Evolutionary conservation across 2,329 filamentous ascomycete species (phyloP).

Genomic region (Cytospora paraplurivora): DNA sequence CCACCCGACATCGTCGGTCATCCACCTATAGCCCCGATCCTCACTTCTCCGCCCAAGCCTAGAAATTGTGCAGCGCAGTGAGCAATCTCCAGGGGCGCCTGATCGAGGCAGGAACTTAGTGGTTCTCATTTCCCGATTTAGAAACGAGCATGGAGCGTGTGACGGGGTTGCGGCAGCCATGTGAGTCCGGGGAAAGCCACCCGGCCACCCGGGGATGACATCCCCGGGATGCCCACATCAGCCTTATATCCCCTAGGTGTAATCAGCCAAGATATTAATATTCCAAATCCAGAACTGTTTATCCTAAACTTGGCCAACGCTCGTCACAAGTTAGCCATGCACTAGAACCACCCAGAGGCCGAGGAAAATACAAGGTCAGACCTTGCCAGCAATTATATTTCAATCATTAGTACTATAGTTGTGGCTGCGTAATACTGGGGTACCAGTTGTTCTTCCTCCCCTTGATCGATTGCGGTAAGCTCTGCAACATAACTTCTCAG

Average conservation of each 20-base stretch:
- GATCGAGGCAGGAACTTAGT: neutral
- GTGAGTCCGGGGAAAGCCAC: neutral
- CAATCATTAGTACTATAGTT: neutral
- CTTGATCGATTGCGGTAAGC: neutral
- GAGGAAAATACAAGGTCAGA: neutral
- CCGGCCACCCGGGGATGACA: neutral
- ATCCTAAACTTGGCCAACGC: too few species aligned
- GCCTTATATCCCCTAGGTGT: neutral
- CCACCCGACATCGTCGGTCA: too few species aligned
- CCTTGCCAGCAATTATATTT: neutral
- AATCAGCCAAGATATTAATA: neutral
- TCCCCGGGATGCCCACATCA: neutral
- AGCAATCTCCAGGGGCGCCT: neutral
- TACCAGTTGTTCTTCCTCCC: neutral
- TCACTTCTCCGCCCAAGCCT: neutral
- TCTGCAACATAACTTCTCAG: neutral
- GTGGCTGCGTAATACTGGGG: neutral
- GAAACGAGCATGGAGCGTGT: neutral
- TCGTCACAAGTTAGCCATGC: too few species aligned
- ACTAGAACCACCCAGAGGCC: too few species aligned
- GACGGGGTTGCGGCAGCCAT: neutral
- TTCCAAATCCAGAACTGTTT: neutral
- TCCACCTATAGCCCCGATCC: too few species aligned
- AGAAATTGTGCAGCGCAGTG: neutral
- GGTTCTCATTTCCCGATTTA: neutral